Conservation (phyloP, 805 yeast species). For the Cephaloascus fragrans region DNA sequence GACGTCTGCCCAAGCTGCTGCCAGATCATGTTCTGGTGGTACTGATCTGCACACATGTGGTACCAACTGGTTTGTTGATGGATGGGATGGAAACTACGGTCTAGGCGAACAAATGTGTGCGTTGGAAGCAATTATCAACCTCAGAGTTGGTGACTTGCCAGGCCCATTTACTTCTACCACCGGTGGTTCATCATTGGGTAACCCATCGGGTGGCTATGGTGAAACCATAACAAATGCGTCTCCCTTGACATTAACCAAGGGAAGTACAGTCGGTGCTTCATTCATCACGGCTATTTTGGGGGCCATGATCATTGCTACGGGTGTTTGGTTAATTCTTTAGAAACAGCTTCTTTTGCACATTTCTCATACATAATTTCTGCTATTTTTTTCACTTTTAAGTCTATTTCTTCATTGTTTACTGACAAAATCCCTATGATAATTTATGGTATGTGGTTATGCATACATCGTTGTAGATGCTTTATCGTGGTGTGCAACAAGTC, state of each 20-base stretch:
- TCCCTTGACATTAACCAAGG: conserved; percentile 31
- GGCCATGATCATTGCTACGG: conserved; percentile 27
- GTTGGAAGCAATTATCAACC: conserved; percentile 48
- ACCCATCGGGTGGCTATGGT: conserved; percentile 59
- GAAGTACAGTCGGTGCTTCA: conserved; percentile 61
- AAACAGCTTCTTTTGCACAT: too few relatives aligned
- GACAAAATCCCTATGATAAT: too few relatives aligned
- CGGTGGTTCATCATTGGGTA: conserved; percentile 68
- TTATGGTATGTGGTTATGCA: too few relatives aligned
- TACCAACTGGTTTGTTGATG: conserved; percentile 47
- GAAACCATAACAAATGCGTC: conserved; percentile 22
- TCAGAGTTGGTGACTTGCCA: conserved; percentile 21
- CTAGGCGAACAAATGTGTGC: conserved; percentile 83
- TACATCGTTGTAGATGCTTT: too few relatives aligned
- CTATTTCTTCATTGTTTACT: too few relatives aligned
- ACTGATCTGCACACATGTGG: conserved; percentile 84
- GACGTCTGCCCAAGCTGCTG: conserved; percentile 51
- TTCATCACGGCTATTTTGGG: conserved; percentile 53
- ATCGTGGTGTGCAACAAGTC: too few relatives aligned
- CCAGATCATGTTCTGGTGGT: conserved; percentile 76
- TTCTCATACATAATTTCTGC: too few relatives aligned
- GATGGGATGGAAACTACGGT: conserved; percentile 65
- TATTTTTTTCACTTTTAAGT: too few relatives aligned
- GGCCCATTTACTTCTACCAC: conserved; percentile 52
- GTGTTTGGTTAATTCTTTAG: conserved; percentile 32